These are phyloP conservation scores for Salix koriyanagi DNA, from an alignment of 345 rosid genomes.

Conservation along the genomic window DNA sequence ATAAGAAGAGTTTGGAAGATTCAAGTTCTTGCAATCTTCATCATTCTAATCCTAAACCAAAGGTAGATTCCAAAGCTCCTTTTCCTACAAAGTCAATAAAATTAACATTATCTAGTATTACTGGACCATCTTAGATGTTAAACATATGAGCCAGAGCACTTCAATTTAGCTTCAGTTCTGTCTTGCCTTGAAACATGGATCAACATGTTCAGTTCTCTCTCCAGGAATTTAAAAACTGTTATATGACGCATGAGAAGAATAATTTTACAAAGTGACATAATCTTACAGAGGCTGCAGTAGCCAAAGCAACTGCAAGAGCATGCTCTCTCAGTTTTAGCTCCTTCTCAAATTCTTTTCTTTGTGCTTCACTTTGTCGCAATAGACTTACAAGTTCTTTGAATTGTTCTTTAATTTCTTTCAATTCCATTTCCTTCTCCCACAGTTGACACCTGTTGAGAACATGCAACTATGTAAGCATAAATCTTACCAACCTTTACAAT, in stretches of 20 bases:
- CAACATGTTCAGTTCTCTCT: background rate
- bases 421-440: conserved; percentile 93
- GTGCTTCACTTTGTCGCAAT: conserved; percentile 67
- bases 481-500: background rate
- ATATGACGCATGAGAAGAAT: background rate
- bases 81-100: background rate
- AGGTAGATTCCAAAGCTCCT: background rate
- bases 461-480: conserved; percentile 6
- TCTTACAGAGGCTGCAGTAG: conserved; percentile 60
- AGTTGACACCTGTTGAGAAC: conserved; percentile 60
- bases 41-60: background rate
- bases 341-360: conserved; percentile 75
- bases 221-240: background rate
- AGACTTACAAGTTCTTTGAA: conserved; percentile 79
- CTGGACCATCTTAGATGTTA: background rate
- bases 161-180: background rate
- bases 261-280: background rate
- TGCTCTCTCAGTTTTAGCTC: conserved; percentile 81
- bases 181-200: background rate
- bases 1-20: background rate
- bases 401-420: conserved; percentile 90
- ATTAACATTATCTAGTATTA: background rate
- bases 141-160: background rate
- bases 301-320: conserved; percentile 57
- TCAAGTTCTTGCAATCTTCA: background rate